Conservation (phyloP, 2,329 filamentous ascomycete species). For the Macrophomina pseudophaseolina region DNA sequence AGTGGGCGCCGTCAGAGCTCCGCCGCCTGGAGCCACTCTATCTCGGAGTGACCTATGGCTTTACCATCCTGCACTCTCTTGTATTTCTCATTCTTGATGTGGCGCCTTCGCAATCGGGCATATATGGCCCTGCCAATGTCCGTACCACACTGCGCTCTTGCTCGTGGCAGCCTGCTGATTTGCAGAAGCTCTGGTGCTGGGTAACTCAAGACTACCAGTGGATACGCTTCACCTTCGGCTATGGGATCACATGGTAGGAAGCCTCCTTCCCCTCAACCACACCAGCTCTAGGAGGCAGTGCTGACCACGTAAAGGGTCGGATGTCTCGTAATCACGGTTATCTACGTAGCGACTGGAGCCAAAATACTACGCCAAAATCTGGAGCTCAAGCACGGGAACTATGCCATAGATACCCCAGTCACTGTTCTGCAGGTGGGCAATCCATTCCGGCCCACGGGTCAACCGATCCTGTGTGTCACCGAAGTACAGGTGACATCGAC, state of each 20-base stretch:
- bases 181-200: constrained; percentile 76
- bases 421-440: constrained; percentile 44
- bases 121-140: constrained; percentile 75
- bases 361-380: constrained; percentile 70
- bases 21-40: constrained; percentile 74
- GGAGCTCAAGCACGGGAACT: constrained; percentile 49
- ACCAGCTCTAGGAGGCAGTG: background rate
- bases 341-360: constrained; percentile 68
- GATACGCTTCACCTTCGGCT: constrained; percentile 76
- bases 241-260: constrained; percentile 69
- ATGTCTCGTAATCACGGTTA: constrained; percentile 64
- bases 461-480: constrained; percentile 55
- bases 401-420: constrained; percentile 29
- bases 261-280: too few relatives aligned
- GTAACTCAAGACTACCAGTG: constrained; percentile 69
- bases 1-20: constrained; percentile 69
- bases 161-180: background rate
- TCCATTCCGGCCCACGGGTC: constrained; percentile 50
- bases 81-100: constrained; percentile 68
- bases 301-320: constrained; percentile 29
- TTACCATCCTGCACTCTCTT: constrained; percentile 72
- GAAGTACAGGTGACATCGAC: constrained; percentile 63
- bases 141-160: constrained; percentile 28
- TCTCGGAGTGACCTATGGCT: constrained; percentile 70
- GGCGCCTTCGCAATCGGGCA: constrained; percentile 53